Evolutionary conservation across 2,329 filamentous ascomycete genomes (phyloP), one percentile per base, ranked within the genome.

Genomic region (Colletotrichum incanum): DNA sequence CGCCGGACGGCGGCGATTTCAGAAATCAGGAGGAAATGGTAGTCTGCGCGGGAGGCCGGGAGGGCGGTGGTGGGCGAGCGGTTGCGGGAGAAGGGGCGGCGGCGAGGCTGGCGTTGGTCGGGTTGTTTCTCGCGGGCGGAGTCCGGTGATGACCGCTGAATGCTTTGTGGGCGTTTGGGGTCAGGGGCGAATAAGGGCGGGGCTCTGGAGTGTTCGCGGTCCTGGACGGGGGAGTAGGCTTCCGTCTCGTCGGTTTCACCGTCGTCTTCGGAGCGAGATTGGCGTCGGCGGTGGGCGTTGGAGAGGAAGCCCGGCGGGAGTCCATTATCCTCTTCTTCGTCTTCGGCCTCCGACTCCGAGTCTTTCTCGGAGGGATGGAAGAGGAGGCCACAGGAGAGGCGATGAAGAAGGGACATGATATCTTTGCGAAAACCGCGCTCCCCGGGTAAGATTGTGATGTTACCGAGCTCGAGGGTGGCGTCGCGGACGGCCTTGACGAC

Each of bases 1-100:
- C 88, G 84, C 1, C 90, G 90, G 1, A 94, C 89, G 34, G 85
- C 86, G 18, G 89, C 86, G 67, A 98, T 96, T 74, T 93, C 92
- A 43, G 90, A 87, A 2, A 93, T 90, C 12, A 98, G 90, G 5
- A 95, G 84, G 45, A 92, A 86, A 58, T 89, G 88, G 43, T 92
- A 89, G 20, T 90, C 85, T 11, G 85, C 79, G 20, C 67, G 72
- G 8, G 65, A 72, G 37, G 71, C 18, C 2, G 73, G 73, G 7
- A 74, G 71, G 14, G 84, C 79, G 59, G 85, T 82, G 0, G 76
- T 76, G 0, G 87, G 87, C 59, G 82, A 77, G n/a, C 84, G 80
- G 0, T 82, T 67, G 12, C 79, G 76, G 7, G 82, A 81, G 5
- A 80, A 72, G 0, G 79, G 78, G 79, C 76, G 86, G 71, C 74